Percentiles rank a stretch among this genome's conserved stretches.
phyloP scores from a whole-genome alignment of 2,329 filamentous ascomycete genomes.

The Colletotrichum liaoningense region DNA sequence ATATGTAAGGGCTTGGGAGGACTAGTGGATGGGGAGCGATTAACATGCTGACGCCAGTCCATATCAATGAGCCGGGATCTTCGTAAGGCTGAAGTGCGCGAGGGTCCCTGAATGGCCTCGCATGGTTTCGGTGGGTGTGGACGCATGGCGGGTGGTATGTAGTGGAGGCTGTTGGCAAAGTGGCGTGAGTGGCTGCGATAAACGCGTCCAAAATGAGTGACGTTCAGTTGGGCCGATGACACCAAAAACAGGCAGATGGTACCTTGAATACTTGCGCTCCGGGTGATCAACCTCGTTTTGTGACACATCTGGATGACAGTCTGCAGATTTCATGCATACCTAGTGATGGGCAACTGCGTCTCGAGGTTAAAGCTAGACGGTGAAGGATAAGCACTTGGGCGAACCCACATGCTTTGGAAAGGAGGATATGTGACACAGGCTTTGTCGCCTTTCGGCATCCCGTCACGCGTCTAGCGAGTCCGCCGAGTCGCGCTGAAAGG shows the following conservation, averaged over 20 bases:
- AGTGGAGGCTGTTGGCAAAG: slow-evolving; percentile 16
- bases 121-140: not conserved
- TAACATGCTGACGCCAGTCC: slow-evolving; percentile 32
- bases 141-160: not conserved
- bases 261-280: not conserved
- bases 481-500: not conserved
- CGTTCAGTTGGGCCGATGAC: slow-evolving; percentile 12
- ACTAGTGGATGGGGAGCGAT: slow-evolving; percentile 31
- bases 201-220: slow-evolving; percentile 25
- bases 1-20: not conserved
- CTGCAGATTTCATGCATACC: slow-evolving; percentile 29
- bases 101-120: slow-evolving; percentile 24
- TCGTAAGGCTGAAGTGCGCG: slow-evolving; percentile 36
- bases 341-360: slow-evolving; percentile 18
- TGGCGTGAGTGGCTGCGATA: slow-evolving; percentile 19
- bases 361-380: slow-evolving; percentile 22
- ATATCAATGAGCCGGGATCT: slow-evolving; percentile 25
- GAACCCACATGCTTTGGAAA: not conserved
- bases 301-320: slow-evolving; percentile 22
- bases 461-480: too few species aligned
- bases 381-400: slow-evolving; percentile 26
- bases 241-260: not conserved
- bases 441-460: not conserved
- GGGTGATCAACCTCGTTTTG: slow-evolving; percentile 3
- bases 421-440: not conserved